Conservation (phyloP, 108 stramenopile genomes). For the Craspedostauros australis region DNA sequence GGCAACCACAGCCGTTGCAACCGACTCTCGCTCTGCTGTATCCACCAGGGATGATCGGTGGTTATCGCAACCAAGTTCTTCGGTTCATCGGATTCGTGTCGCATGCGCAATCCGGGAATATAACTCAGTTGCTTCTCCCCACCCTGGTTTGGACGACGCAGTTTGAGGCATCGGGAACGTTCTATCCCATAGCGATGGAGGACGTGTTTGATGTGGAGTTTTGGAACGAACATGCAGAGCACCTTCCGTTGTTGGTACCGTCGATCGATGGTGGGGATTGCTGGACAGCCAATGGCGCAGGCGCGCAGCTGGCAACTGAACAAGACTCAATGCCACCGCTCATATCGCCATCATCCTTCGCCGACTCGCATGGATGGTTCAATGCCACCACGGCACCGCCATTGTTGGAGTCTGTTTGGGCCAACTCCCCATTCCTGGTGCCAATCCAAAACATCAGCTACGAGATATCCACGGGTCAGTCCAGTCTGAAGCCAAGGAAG, state of each 20-base stretch:
- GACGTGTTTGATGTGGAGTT: constrained; percentile 60
- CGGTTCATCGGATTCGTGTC: constrained; percentile 48
- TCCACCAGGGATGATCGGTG: constrained; percentile 51
- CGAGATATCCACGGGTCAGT: background rate
- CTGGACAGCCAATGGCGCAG: background rate
- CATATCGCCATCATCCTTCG: background rate
- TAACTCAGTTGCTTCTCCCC: constrained; percentile 46
- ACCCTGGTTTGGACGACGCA: constrained; percentile 45
- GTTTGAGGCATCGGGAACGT: background rate
- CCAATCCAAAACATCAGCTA: constrained; percentile 14
- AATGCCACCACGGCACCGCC: background rate
- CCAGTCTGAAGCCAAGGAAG: constrained; percentile 19
- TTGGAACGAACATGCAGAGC: constrained; percentile 45
- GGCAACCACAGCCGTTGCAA: too few species aligned
- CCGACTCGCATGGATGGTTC: background rate
- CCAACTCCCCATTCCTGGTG: constrained; percentile 7
- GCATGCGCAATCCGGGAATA: constrained; percentile 28
- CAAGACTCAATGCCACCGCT: background rate
- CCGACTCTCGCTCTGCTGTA: constrained; percentile 28
- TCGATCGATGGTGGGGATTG: constrained; percentile 14
- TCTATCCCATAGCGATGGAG: constrained; percentile 46
- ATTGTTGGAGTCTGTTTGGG: constrained; percentile 2
- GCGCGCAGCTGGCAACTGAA: background rate
- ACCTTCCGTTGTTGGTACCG: constrained; percentile 22
- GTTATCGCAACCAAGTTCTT: constrained; percentile 73